Base-by-base conservation (phyloP, 106 monocot genomes). In the Dioscorea alata region DNA sequence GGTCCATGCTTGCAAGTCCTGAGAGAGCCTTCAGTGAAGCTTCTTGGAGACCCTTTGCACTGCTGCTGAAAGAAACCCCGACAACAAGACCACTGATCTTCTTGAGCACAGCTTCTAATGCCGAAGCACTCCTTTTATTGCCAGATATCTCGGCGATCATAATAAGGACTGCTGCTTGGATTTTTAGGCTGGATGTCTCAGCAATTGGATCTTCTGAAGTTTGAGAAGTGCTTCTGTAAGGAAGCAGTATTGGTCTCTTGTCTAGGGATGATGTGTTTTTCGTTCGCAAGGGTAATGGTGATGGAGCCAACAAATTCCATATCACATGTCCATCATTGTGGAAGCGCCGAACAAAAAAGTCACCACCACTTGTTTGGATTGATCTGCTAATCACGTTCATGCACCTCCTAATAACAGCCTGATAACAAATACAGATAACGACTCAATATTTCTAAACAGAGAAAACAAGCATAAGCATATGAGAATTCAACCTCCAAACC, bases 271-370 rank as follows among this genome's bases (percentile, higher is more conserved):
- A 16, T 6, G 69, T 60, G 0, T 69, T 72, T 60, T 74, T 89
- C 51, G 77, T 71, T 15, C 34, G 75, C 64, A 92, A 92, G 58
- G 92, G 75, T 61, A 92, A 92, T 61, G 92, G 79, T 4, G 83
- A 90, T 33, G 81, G 32, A 0, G 63, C 57, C 17, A 99, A 60
- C 10, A 88, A 69, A 59, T 80, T 87, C 93, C 89, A 93, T 32
- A 99, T 80, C 69, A 69, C 25, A 22, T 69, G 54, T 48, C 92
- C 99, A 57, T 99, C 99, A 6, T 31, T 83, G 48, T 80, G 90
- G 75, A 99, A 93, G 13, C 99, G 78, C 19, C 99, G 86, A 18
- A 84, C 69, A 64, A 93, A 99, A 72, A 99, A 99, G 60, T 85
- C 83, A 9, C 99, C 93, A 23, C 99, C 99, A 59, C 78, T 81